Percentiles rank a stretch among this genome's conserved stretches.
These are phyloP conservation scores for Aphanocladium album DNA, from an alignment of 2,329 filamentous ascomycete genomes.

Conservation along the genomic window DNA sequence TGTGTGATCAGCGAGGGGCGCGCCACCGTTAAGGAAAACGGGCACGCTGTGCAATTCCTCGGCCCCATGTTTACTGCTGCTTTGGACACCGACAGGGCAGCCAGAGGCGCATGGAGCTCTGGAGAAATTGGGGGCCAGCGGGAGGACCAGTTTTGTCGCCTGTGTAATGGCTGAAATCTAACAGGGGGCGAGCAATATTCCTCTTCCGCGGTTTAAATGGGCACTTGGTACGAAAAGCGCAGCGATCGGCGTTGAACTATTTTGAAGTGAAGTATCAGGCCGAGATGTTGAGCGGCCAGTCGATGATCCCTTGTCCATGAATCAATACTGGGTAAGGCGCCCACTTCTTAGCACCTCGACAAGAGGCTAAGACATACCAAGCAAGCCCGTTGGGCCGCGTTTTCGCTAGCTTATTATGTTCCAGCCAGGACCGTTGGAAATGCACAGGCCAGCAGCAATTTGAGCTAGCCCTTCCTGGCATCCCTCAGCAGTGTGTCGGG, in stretches of 20 bases:
- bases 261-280: background rate
- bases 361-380: slow-evolving; percentile 5
- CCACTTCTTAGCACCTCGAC: background rate
- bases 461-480: background rate
- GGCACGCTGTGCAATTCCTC: background rate
- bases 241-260: background rate
- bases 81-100: background rate
- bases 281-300: background rate
- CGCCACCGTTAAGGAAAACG: background rate
- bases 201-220: background rate
- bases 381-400: background rate
- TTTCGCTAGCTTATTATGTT: background rate
- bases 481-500: background rate
- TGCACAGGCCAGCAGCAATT: slow-evolving; percentile 4
- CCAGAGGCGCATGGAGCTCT: slow-evolving; percentile 2
- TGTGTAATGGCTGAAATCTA: background rate
- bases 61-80: background rate
- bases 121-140: slow-evolving; percentile 4
- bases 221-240: background rate
- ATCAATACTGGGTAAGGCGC: background rate
- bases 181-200: background rate
- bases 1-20: background rate
- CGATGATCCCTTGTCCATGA: background rate
- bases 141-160: background rate
- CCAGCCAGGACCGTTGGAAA: slow-evolving; percentile 2